Conservation (phyloP, 768 basidiomycete genomes). For the Xerocomellus dryophilus region DNA sequence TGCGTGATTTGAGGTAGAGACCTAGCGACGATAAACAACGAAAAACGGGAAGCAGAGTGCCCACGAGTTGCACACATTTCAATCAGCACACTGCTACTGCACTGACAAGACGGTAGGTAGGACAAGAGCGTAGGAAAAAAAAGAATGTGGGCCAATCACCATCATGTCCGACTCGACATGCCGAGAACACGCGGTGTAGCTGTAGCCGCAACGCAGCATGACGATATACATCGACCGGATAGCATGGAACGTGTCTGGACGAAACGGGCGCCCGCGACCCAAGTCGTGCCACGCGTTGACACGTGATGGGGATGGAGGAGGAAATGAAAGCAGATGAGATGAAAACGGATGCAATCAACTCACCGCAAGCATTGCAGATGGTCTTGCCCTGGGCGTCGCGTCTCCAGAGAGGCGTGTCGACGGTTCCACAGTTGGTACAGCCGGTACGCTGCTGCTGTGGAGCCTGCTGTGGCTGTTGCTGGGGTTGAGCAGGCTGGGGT, state of each 20-base stretch:
- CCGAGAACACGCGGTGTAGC: conserved; percentile 34
- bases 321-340: conserved; percentile 36
- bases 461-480: conserved; percentile 24
- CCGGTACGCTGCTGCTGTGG: conserved; percentile 40
- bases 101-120: conserved; percentile 34
- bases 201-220: conserved; percentile 32
- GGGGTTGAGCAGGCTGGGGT: conserved; percentile 22
- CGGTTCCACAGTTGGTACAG: conserved; percentile 76
- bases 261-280: conserved; percentile 34
- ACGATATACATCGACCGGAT: conserved; percentile 35
- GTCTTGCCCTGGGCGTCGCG: conserved; percentile 78
- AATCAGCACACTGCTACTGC: conserved; percentile 38
- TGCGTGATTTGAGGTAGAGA: conserved; percentile 81
- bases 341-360: conserved; percentile 40
- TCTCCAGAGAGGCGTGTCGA: conserved; percentile 80
- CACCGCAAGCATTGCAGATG: conserved; percentile 89
- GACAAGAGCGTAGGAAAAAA: conserved; percentile 32
- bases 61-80: conserved; percentile 40
- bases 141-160: conserved; percentile 34
- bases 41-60: conserved; percentile 32
- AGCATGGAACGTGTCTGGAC: conserved; percentile 24
- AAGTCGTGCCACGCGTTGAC: conserved; percentile 31
- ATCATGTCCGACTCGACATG: conserved; percentile 34
- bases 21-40: conserved; percentile 47
- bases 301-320: conserved; percentile 38